Percentiles rank a stretch among this genome's conserved stretches.
Conservation (phyloP, 805 yeast species). For the Saturnispora diversa region DNA sequence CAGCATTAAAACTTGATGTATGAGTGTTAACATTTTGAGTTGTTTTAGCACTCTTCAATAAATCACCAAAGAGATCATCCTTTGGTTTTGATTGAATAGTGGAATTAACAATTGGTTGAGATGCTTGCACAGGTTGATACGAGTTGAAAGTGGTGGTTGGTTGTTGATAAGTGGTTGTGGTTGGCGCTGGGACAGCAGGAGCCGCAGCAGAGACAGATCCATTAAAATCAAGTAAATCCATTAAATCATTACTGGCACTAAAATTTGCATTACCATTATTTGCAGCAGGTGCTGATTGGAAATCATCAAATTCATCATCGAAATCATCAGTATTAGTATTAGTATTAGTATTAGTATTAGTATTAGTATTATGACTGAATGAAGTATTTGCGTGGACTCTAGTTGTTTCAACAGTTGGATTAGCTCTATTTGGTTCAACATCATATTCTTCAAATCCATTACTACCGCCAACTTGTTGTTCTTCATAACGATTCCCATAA, state of each 20-base stretch:
- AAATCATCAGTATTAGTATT: conserved; percentile 45
- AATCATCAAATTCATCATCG: conserved; percentile 68
- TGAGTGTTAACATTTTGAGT: too few species aligned
- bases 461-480: conserved; percentile 37
- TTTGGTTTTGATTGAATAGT: conserved; percentile 32
- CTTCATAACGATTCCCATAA: conserved; percentile 58
- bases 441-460: conserved; percentile 56
- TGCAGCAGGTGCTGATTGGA: conserved; percentile 47
- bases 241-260: conserved; percentile 23
- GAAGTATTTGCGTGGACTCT: conserved; percentile 36
- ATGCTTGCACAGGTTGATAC: conserved; percentile 3
- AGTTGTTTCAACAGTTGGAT: conserved; percentile 30
- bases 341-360: conserved; percentile 14
- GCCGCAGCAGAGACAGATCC: conserved; percentile 5
- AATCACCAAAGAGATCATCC: conserved; percentile 64
- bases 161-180: conserved; percentile 15
- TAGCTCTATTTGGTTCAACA: conserved; percentile 32
- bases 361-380: too few species aligned
- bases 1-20: too few species aligned
- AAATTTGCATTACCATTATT: conserved; percentile 17
- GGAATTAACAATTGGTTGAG: conserved; percentile 22
- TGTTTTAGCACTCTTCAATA: conserved; percentile 55
- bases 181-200: conserved; percentile 13
- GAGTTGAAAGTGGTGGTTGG: neutral
- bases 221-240: conserved; percentile 13